Evolutionary conservation across 2,329 filamentous ascomycete genomes (phyloP), one percentile per base, ranked within the genome.

Genomic region (Periconia sp.): DNA sequence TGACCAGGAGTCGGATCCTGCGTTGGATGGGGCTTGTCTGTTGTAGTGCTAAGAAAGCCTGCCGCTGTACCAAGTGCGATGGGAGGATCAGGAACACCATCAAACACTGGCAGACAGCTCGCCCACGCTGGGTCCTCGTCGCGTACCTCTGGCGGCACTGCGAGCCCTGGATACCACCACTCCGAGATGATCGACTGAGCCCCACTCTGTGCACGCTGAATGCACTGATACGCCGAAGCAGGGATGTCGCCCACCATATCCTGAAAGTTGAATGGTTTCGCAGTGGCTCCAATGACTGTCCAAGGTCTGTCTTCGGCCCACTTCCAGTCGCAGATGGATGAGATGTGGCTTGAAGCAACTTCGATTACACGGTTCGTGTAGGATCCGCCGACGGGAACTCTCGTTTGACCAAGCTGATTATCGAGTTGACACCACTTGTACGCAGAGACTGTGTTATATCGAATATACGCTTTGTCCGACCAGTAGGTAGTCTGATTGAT

Each of bases 401-500:
- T 4, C 8, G 31, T 35, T 8, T 3, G 3, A 3, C 31, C 39
- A 3, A 46, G 15, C 24, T 19, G 22, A 39, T 18, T 35, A 16
- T 24, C 32, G n/a, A 15, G 4, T n/a, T 35, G 23, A 13, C 44
- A 48, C 18, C 13, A 30, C 18, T 39, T 48, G 24, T 43, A 48
- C 6, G 44, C 44, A 2, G 44, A 43, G 17, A 48, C 40, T 16
- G 25, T 36, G 16, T 43, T 21, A 25, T 43, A 48, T 12, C 35
- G 19, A n/a, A 48, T 30, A 19, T 48, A 48, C 1, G 44, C 44
- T 36, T 48, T 48, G 29, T 48, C 44, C 7, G 13, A 11, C 44
- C 44, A 48, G 18, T 29, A 48, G 10, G 44, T 48, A 13, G 28
- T 48, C 5, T 11, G 7, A 18, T 43, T 48, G n/a, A 48, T 23